Base-by-base conservation (phyloP, 2,329 filamentous ascomycete species). In the Sordariomycetes sp. region DNA sequence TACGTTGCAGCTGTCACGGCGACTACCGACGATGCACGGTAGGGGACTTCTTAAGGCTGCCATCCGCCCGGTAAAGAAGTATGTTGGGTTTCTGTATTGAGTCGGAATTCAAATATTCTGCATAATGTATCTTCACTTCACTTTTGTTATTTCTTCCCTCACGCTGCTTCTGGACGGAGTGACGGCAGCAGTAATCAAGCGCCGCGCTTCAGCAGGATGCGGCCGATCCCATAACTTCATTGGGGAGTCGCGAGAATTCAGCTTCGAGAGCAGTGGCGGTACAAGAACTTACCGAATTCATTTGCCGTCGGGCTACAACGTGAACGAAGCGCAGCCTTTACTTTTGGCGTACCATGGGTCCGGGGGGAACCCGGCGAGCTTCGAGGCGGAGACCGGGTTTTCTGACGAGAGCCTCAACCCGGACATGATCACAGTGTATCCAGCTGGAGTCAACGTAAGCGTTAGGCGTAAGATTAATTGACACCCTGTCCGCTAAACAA, bases 261-360 rank as follows among this genome's bases (percentile, higher is more conserved):
- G 33, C 21, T 34, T 49, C n/a, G 21, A 46, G 18, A 49, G 47
- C 41, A 40, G 40, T 30, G 43, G 42, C 14, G 31, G 38, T 3
- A 34, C 18, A 4, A 39, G 46, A 5, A 35, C 26, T 2, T 48
- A 47, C 30, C 35, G 40, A 15, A 38, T 49, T 2, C 45, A 48
- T 27, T 36, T 49, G 11, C 47, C 47, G 5, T 33, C 35, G 4
- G 42, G 21, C 15, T 69, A 68, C 30, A 38, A 55, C 23, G 16
- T 46, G 6, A 47, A 46, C 20, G 47, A 43, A 15, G 42, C 49
- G 1, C 55, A 58, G 36, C 60, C 29, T 7, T 42, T 68, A 2
- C 55, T 71, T 8, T 47, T 71, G 8, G 64, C 61, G 0, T 70
- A 65, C 37, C 66, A 71, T 40, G 67, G 64, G 4, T 52, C 53